Conservation (phyloP, 352 stramenopile species). For the Phytophthora capsici region DNA sequence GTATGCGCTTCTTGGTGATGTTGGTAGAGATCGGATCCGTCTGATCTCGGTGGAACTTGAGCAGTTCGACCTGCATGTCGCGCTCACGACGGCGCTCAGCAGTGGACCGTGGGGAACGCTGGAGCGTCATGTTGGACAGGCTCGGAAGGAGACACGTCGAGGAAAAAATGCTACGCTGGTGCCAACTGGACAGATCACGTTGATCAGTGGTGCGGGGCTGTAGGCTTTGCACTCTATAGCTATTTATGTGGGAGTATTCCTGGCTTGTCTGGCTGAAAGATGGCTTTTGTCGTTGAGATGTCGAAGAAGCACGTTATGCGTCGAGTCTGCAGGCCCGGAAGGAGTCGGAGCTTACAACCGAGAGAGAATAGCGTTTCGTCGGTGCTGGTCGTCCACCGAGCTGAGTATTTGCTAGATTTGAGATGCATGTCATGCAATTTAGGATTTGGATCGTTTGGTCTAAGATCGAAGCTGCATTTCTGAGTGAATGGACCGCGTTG, state of each 20-base stretch:
- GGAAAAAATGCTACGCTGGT: constrained; percentile 10
- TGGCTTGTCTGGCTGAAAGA: constrained; percentile 25
- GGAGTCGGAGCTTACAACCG: constrained; percentile 19
- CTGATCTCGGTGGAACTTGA: constrained; percentile 67
- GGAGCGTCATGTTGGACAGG: constrained; percentile 17
- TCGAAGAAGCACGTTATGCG: constrained; percentile 11
- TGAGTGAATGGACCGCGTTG: too few species aligned
- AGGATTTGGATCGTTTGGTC: background rate
- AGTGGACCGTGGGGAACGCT: constrained; percentile 21
- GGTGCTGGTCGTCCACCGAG: background rate
- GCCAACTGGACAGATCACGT: constrained; percentile 24
- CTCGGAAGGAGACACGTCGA: constrained; percentile 3
- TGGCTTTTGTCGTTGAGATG: constrained; percentile 16
- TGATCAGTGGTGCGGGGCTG: background rate
- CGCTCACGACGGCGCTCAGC: constrained; percentile 51
- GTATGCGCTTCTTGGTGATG: constrained; percentile 70
- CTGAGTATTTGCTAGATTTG: background rate
- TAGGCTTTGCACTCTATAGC: constrained; percentile 7
- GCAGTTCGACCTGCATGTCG: constrained; percentile 77
- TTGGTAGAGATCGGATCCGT: constrained; percentile 51
- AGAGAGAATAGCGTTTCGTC: constrained; percentile 30
- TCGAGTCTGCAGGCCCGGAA: constrained; percentile 3
- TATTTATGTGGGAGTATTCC: constrained; percentile 27
- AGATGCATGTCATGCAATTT: background rate
- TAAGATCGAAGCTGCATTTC: too few species aligned